A percentile compares a stretch with the other conserved stretches of the same genome.
Conservation (phyloP, 2,329 filamentous ascomycete species). For the Endothia cerciana region DNA sequence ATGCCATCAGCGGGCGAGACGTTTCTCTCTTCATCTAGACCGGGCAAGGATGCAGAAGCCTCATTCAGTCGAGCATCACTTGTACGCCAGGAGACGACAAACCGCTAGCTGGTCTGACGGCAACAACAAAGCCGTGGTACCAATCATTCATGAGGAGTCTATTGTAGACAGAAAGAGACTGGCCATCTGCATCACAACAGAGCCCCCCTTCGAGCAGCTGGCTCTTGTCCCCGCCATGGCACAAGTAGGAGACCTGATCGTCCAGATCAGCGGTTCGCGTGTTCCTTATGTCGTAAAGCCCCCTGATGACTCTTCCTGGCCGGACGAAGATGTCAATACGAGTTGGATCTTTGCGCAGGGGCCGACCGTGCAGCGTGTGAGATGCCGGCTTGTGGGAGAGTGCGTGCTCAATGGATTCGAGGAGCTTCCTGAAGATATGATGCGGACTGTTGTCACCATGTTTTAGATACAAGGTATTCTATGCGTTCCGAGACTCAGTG, state of each 20-base stretch:
- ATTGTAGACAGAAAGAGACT: conserved; percentile 9
- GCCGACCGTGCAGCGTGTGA: not conserved
- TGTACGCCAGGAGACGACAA: conserved; percentile 1
- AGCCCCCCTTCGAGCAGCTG: not conserved
- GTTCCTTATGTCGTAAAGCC: conserved; percentile 11
- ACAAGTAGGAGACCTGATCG: not conserved
- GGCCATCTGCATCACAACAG: not conserved
- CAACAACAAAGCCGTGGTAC: not conserved
- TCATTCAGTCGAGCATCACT: not conserved
- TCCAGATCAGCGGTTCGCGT: conserved; percentile 15
- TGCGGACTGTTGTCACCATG: not conserved
- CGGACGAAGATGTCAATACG: not conserved
- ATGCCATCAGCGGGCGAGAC: not conserved
- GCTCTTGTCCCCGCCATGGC: not conserved
- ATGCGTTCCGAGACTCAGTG: too few relatives aligned
- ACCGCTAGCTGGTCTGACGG: conserved; percentile 7
- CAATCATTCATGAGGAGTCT: not conserved
- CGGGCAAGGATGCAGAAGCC: not conserved
- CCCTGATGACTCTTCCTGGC: not conserved
- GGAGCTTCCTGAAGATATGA: not conserved
- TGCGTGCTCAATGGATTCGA: conserved; percentile 11
- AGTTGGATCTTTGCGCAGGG: not conserved
- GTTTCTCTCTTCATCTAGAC: not conserved
- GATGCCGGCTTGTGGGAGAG: conserved; percentile 7
- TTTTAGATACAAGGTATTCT: not conserved